Base-by-base conservation (phyloP, 257 asterid species). In the Solanum etuberosum region DNA sequence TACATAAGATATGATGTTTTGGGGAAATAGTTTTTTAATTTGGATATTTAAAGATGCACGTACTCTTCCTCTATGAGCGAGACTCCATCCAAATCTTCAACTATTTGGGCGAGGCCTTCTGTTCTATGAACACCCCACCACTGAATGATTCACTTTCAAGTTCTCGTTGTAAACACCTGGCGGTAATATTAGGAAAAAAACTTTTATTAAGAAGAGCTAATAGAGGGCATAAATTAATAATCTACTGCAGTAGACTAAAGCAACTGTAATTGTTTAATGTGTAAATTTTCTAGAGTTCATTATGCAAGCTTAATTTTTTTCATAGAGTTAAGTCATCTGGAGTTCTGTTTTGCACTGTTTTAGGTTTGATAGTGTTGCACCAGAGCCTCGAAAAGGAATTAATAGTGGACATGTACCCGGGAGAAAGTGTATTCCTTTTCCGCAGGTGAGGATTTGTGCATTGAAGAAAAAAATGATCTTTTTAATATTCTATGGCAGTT, bases 331-430 rank as follows among this genome's bases (percentile, higher is more conserved):
- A 73, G 13, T 48, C 42, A 81, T 31, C 85, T 29, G 9, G 67
- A 48, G 11, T 46, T 81, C 9, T 81, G 85, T 31, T 81, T 48
- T 81, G 42, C 85, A 31, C 83, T 61, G 54, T 88, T 78, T 31
- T 86, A 97, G 99, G 88, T 97, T 94, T 90, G 98, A 94, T 87
- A 98, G 99, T 48, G 93, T 89, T 90, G 99, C 98, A 85, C 98
- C 98, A 48, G 99, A 97, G 94, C 99, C 99, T 86, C 95, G 99
- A 42, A 95, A 94, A 86, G 98, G 98, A 90, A 90, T 97, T 88
- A 93, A 95, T 89, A 90, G 98, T 90, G 98, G 99, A 46, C 98
- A 94, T 87, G 93, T 97, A 67, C 97, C 98, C 0, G 95, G 96
- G 35, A 97, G 99, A 94, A 97, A 95, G 90, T 97, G 99, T 85